phyloP scores from a whole-genome alignment of 106 monocot genomes.

The Acanthochlamys bracteata region DNA sequence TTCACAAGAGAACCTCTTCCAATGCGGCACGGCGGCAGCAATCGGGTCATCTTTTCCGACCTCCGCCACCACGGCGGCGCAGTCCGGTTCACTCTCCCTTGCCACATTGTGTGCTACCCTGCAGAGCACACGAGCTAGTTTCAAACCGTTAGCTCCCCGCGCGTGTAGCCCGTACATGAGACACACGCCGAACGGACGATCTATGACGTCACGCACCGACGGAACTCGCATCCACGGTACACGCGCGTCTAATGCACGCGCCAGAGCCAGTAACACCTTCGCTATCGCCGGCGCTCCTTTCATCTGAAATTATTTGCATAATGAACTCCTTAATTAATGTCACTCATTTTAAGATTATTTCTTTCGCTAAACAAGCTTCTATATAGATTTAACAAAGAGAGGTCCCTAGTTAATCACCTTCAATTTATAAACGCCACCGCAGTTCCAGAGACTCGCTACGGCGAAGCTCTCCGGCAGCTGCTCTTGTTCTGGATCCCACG shows the following conservation, averaged over 20 bases:
- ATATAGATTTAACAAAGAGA: too few relatives aligned
- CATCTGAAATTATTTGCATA: conserved; percentile 9
- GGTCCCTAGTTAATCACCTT: conserved; percentile 1
- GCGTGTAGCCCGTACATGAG: conserved; percentile 39
- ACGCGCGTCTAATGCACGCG: conserved; percentile 23
- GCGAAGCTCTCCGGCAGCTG: conserved; percentile 28
- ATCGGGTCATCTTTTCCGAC: conserved; percentile 28
- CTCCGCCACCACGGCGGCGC: conserved; percentile 48
- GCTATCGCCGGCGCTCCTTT: conserved; percentile 16
- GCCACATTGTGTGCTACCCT: conserved; percentile 39
- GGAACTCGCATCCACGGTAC: conserved; percentile 39
- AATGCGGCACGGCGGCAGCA: conserved; percentile 22
- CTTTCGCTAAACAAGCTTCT: too few relatives aligned
- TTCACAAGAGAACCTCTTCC: conserved; percentile 39
- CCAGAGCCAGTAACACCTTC: conserved; percentile 5
- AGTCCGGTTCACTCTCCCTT: conserved; percentile 10
- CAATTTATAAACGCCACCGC: conserved; percentile 19
- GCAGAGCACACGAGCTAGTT: conserved; percentile 24
- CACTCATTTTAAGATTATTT: too few relatives aligned
- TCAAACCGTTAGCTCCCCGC: conserved; percentile 15
- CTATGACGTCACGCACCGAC: conserved; percentile 25
- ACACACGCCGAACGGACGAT: conserved; percentile 36
- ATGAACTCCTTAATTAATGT: too few relatives aligned
- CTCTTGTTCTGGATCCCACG: not conserved
- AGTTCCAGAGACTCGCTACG: conserved; percentile 41